phyloP scores from a whole-genome alignment of 805 yeast genomes.

The Cyberlindnera sargentensis region DNA sequence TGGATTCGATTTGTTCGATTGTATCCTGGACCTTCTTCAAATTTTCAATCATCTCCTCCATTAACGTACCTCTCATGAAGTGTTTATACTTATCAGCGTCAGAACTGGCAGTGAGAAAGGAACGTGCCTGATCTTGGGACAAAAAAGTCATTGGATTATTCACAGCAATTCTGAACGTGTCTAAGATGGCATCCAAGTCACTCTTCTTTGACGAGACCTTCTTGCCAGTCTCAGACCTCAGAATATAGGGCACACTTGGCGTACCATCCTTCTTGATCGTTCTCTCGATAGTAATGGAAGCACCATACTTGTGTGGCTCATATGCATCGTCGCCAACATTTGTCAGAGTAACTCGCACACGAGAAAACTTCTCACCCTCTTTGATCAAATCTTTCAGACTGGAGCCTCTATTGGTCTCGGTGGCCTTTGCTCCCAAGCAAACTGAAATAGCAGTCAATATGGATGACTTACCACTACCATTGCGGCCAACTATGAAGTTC shows the following conservation, averaged over 20 bases:
- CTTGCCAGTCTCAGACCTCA: slow-evolving; percentile 46
- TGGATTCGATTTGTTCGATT: slow-evolving; percentile 29
- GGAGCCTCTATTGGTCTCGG: slow-evolving; percentile 79
- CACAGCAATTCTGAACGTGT: slow-evolving; percentile 67
- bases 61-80: slow-evolving; percentile 75
- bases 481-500: slow-evolving; percentile 82
- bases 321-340: slow-evolving; percentile 65
- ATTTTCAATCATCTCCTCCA: slow-evolving; percentile 57
- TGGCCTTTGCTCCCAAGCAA: slow-evolving; percentile 84
- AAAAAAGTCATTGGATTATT: slow-evolving; percentile 89
- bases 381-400: slow-evolving; percentile 63
- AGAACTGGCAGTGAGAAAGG: slow-evolving; percentile 73
- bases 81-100: slow-evolving; percentile 65
- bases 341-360: slow-evolving; percentile 54
- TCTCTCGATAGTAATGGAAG: slow-evolving; percentile 63
- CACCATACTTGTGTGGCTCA: slow-evolving; percentile 60
- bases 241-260: slow-evolving; percentile 37
- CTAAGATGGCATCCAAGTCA: slow-evolving; percentile 61
- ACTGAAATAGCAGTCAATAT: slow-evolving; percentile 80
- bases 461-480: slow-evolving; percentile 91
- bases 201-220: slow-evolving; percentile 53
- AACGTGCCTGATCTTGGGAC: slow-evolving; percentile 91
- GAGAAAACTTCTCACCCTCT: slow-evolving; percentile 67
- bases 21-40: slow-evolving; percentile 35
- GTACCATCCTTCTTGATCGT: slow-evolving; percentile 45